These are phyloP conservation scores for Miscanthus lutarioriparius DNA, from an alignment of 176 grass and related monocot genomes.

Conservation along the genomic window DNA sequence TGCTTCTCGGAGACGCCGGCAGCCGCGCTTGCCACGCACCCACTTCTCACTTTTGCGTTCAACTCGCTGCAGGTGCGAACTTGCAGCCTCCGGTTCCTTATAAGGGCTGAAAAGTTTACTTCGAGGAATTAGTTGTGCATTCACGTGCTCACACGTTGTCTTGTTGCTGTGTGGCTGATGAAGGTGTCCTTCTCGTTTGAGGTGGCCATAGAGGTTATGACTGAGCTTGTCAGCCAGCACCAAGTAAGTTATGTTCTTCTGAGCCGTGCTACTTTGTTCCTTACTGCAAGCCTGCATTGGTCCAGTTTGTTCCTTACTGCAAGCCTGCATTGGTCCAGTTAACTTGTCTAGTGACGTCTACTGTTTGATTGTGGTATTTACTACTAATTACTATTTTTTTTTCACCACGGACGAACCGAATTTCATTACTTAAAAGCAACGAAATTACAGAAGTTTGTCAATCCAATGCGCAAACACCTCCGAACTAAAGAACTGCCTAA, in stretches of 20 bases:
- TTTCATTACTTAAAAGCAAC: neutral
- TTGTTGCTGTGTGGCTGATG: slow-evolving; percentile 27
- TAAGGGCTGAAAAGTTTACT: slow-evolving; percentile 3
- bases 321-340: slow-evolving; percentile 6
- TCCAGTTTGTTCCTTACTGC: no score
- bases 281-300: neutral
- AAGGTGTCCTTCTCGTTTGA: slow-evolving; percentile 90
- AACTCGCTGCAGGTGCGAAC: slow-evolving; percentile 86
- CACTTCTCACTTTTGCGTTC: slow-evolving; percentile 81
- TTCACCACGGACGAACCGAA: neutral
- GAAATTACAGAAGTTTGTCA: neutral
- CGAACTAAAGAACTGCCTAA: neutral
- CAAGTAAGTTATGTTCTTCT: slow-evolving; percentile 62
- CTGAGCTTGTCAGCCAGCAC: slow-evolving; percentile 81
- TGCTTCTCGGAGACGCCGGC: slow-evolving; percentile 78
- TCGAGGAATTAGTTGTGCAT: slow-evolving; percentile 18
- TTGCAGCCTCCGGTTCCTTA: slow-evolving; percentile 20
- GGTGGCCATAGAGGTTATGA: slow-evolving; percentile 85
- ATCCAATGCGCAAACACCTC: neutral
- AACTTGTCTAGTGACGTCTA: slow-evolving; percentile 17
- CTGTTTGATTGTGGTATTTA: slow-evolving; percentile 17
- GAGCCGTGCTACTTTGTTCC: neutral
- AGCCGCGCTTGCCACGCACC: slow-evolving; percentile 48
- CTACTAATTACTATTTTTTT: neutral
- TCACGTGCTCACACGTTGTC: slow-evolving; percentile 41